Percentiles rank a stretch among this genome's conserved stretches.
Conservation (phyloP, 2,329 filamentous ascomycete genomes). For the Colletotrichum neosansevieriae region DNA sequence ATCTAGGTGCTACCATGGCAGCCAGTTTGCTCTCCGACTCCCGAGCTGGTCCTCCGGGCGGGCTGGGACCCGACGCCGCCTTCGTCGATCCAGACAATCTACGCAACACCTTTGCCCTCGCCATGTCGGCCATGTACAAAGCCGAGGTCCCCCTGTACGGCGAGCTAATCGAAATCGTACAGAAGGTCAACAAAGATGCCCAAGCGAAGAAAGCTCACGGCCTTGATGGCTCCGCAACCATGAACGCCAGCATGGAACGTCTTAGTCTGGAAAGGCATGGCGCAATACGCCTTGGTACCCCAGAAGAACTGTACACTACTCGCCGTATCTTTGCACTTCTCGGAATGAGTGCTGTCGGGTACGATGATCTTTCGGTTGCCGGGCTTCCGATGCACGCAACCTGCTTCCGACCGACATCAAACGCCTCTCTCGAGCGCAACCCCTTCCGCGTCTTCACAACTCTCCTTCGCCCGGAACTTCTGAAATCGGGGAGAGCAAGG, state of each 20-base stretch:
- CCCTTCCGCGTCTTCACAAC: slow-evolving; percentile 58
- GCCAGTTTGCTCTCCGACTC: slow-evolving; percentile 8
- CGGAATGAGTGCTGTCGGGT: slow-evolving; percentile 62
- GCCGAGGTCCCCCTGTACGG: slow-evolving; percentile 52
- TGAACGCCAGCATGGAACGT: slow-evolving; percentile 14
- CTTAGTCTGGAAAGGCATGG: slow-evolving; percentile 53
- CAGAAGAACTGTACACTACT: slow-evolving; percentile 56
- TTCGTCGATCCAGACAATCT: slow-evolving; percentile 42
- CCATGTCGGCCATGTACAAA: slow-evolving; percentile 52
- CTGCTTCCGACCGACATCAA: slow-evolving; percentile 58
- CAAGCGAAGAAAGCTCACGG: neutral
- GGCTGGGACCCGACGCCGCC: neutral
- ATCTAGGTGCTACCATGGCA: neutral
- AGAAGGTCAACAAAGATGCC: slow-evolving; percentile 43
- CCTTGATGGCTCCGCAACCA: neutral
- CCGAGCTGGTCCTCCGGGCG: neutral
- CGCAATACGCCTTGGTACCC: slow-evolving; percentile 61
- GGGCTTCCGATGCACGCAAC: slow-evolving; percentile 65
- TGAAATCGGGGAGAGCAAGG: slow-evolving; percentile 48
- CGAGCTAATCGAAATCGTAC: slow-evolving; percentile 48
- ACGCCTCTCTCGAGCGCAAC: slow-evolving; percentile 51
- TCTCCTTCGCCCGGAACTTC: slow-evolving; percentile 54
- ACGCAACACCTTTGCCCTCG: slow-evolving; percentile 46
- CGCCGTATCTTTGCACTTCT: slow-evolving; percentile 59
- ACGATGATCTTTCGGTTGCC: slow-evolving; percentile 62